These are phyloP conservation scores for Lasiosphaeris hirsuta DNA, from an alignment of 495 filamentous ascomycete genomes.

Conservation along the genomic window DNA sequence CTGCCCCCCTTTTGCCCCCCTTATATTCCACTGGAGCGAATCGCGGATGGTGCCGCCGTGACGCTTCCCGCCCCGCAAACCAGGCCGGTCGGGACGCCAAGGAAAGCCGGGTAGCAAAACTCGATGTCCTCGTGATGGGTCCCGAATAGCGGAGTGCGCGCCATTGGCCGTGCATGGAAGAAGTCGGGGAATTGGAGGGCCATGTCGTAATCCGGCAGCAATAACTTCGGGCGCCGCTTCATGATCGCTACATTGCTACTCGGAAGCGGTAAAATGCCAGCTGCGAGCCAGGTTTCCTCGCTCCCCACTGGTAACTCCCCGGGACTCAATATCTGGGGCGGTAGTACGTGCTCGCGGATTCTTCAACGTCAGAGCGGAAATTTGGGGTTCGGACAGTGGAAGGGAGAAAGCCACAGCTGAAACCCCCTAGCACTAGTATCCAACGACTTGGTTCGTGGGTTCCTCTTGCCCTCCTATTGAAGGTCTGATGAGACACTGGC, in stretches of 20 bases:
- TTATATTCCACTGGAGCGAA: not conserved
- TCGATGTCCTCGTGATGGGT: constrained; percentile 11
- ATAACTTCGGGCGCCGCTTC: too few relatives aligned
- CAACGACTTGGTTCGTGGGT: too few relatives aligned
- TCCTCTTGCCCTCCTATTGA: too few relatives aligned
- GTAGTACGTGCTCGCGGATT: too few relatives aligned
- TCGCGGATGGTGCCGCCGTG: not conserved
- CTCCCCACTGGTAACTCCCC: too few relatives aligned
- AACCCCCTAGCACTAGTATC: too few relatives aligned
- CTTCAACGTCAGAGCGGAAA: not conserved
- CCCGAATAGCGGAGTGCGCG: not conserved
- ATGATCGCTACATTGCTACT: not conserved
- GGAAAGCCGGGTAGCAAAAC: not conserved
- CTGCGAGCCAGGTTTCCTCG: too few relatives aligned
- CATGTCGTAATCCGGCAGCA: too few relatives aligned
- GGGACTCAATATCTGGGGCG: too few relatives aligned
- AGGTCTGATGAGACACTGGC: too few relatives aligned
- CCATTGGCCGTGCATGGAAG: not conserved
- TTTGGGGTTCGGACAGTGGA: not conserved
- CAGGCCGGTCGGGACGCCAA: constrained; percentile 3
- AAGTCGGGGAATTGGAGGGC: not conserved
- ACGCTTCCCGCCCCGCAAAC: not conserved
- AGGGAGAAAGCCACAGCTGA: too few relatives aligned
- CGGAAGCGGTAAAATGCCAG: too few relatives aligned
- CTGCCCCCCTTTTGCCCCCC: not conserved